Conservation (phyloP, 257 asterid genomes). For the Penstemon davidsonii region DNA sequence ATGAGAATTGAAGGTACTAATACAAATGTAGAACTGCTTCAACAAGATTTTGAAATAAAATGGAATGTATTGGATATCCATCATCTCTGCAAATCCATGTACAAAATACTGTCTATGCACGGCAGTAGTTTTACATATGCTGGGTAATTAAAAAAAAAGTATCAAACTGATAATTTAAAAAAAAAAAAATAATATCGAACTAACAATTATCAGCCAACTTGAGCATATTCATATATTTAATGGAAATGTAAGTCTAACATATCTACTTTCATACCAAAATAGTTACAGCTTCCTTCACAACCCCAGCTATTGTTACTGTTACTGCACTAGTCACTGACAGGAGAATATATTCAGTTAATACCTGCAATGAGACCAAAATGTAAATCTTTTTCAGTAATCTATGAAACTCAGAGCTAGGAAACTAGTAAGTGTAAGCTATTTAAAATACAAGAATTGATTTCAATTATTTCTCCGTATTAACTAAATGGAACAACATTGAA, state of each 20-base stretch:
- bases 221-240: not conserved
- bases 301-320: slow-evolving; percentile 97
- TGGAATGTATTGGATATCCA: not conserved
- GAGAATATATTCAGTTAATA: slow-evolving; percentile 86
- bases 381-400: slow-evolving; percentile 15
- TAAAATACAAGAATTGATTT: not conserved
- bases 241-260: not conserved
- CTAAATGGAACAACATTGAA: not conserved
- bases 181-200: not conserved
- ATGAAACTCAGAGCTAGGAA: slow-evolving; percentile 19
- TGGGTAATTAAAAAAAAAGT: not conserved
- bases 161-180: slow-evolving; percentile 18
- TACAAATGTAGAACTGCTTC: slow-evolving; percentile 11
- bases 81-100: not conserved
- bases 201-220: slow-evolving; percentile 2
- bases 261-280: slow-evolving; percentile 60
- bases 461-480: not conserved
- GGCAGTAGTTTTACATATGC: not conserved
- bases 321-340: slow-evolving; percentile 97
- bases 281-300: slow-evolving; percentile 98
- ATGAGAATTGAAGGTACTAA: not conserved
- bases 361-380: slow-evolving; percentile 55
- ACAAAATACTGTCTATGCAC: not conserved
- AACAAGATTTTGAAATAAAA: not conserved
- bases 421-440: slow-evolving; percentile 2